These are phyloP conservation scores for Fusarium humuli DNA, from an alignment of 2,329 filamentous ascomycete species.

Conservation along the genomic window DNA sequence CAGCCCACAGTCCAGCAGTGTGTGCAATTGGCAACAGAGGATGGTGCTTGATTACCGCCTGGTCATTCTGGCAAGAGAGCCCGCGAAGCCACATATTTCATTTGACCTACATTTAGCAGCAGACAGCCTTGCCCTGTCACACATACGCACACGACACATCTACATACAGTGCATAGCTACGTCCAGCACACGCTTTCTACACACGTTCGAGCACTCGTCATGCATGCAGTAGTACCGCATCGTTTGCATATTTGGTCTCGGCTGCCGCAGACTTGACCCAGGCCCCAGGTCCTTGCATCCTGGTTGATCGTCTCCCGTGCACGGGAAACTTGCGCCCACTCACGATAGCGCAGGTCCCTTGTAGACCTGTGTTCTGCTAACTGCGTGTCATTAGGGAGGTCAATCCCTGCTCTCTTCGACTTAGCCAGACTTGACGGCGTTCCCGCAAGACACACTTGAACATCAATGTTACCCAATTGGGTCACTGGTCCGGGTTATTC, in stretches of 20 bases:
- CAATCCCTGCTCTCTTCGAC: slow-evolving; percentile 34
- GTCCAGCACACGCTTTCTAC: background rate
- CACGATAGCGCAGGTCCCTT: slow-evolving; percentile 19
- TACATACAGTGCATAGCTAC: slow-evolving; percentile 4
- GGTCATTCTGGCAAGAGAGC: slow-evolving; percentile 5
- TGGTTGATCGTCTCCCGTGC: slow-evolving; percentile 34
- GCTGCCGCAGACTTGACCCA: slow-evolving; percentile 33
- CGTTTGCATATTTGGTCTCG: slow-evolving; percentile 19
- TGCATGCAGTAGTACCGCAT: slow-evolving; percentile 33
- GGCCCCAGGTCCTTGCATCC: slow-evolving; percentile 26
- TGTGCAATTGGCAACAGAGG: background rate
- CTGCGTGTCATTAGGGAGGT: slow-evolving; percentile 42
- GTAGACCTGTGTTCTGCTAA: slow-evolving; percentile 25
- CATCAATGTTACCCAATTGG: slow-evolving; percentile 16
- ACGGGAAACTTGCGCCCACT: slow-evolving; percentile 24
- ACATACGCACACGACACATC: background rate
- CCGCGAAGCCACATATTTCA: slow-evolving; percentile 15
- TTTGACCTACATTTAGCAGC: slow-evolving; percentile 14
- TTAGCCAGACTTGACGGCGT: slow-evolving; percentile 27
- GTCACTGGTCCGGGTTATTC: slow-evolving; percentile 24
- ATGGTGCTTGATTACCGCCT: background rate
- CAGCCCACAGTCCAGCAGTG: background rate
- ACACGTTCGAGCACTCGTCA: slow-evolving; percentile 16
- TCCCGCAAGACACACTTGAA: slow-evolving; percentile 30
- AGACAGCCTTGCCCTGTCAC: slow-evolving; percentile 13